Conservation (phyloP, 2,329 filamentous ascomycete species). For the Fusarium sp. region DNA sequence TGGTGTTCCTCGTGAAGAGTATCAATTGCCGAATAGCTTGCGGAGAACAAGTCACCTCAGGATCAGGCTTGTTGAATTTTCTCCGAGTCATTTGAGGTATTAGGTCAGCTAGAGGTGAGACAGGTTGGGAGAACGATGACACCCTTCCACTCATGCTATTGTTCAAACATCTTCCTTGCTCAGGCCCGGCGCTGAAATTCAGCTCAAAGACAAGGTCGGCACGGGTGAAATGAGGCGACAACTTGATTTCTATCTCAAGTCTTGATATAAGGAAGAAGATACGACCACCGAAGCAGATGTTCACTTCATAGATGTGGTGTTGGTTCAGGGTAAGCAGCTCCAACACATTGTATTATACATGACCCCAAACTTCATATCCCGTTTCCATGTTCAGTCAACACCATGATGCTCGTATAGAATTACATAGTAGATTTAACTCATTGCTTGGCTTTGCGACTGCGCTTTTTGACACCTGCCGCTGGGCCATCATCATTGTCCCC, state of each 20-base stretch:
- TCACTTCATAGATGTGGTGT: background rate
- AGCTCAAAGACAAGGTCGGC: background rate
- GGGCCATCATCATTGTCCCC: slow-evolving; percentile 43
- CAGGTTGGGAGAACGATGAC: too few relatives aligned
- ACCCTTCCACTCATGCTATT: background rate
- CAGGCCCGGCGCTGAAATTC: background rate
- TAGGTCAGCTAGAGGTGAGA: too few relatives aligned
- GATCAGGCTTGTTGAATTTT: too few relatives aligned
- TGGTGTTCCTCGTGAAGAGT: background rate
- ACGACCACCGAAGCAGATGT: background rate
- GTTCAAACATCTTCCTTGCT: background rate
- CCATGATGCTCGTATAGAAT: slow-evolving; percentile 15
- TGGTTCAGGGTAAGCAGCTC: background rate
- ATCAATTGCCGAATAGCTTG: background rate
- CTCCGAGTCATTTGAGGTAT: too few relatives aligned
- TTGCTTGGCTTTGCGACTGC: slow-evolving; percentile 47
- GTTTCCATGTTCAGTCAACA: slow-evolving; percentile 21
- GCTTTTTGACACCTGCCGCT: slow-evolving; percentile 45
- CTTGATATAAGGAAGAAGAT: background rate
- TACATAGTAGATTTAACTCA: slow-evolving; percentile 35
- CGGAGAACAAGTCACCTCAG: too few relatives aligned
- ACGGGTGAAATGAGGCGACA: background rate
- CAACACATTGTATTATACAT: slow-evolving; percentile 9
- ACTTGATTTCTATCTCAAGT: background rate
- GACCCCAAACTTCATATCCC: slow-evolving; percentile 6